A percentile compares a stretch with the other conserved stretches of the same genome.
Evolutionary conservation across 1,139 yeast genomes (phyloP).

Genomic region (Pichia sp.): DNA sequence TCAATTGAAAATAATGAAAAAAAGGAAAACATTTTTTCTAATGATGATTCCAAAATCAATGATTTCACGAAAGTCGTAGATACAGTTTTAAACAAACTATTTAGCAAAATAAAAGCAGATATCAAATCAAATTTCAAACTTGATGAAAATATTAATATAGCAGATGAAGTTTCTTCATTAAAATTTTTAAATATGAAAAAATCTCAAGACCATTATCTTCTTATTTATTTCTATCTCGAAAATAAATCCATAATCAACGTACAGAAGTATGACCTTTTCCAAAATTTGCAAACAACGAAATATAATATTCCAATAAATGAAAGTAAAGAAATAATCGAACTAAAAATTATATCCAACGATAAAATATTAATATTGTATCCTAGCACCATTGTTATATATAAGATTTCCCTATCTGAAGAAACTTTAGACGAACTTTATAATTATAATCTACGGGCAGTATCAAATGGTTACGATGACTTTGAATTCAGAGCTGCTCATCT

Average conservation of each 20-base stretch:
- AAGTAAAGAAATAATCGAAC: conserved; percentile 1
- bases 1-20: background rate
- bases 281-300: background rate
- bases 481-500: conserved; percentile 2
- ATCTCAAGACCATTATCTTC: background rate
- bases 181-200: background rate
- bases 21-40: background rate
- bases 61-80: conserved; percentile 15
- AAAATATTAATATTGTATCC: conserved; percentile 1
- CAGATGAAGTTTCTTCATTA: background rate
- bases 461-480: background rate
- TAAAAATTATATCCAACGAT: conserved; percentile 12
- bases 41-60: conserved; percentile 8
- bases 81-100: conserved; percentile 15
- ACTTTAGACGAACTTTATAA: background rate
- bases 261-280: background rate
- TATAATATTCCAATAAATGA: background rate
- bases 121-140: conserved; percentile 22
- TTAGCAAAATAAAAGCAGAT: conserved; percentile 19
- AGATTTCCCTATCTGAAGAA: background rate
- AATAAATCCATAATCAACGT: background rate
- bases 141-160: background rate
- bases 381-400: conserved; percentile 2
- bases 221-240: background rate
- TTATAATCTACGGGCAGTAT: background rate